Percentiles rank a stretch among this genome's conserved stretches.
phyloP scores from a whole-genome alignment of 805 yeast genomes.

The Candida dajiaensis region DNA sequence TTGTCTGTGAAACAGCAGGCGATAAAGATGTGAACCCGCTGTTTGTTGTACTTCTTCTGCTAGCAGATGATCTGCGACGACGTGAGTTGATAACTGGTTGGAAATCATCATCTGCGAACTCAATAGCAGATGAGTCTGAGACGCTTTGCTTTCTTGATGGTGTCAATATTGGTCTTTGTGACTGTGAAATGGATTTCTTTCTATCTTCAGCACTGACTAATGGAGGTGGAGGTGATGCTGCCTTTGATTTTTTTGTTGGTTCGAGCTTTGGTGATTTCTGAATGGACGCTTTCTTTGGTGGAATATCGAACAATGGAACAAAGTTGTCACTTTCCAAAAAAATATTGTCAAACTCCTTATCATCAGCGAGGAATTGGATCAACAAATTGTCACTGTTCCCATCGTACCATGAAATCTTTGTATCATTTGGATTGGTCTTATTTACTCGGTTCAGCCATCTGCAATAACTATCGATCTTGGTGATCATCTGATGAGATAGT shows the following conservation, averaged over 20 bases:
- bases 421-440: conserved; percentile 9
- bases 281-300: conserved; percentile 11
- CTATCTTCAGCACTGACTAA: conserved; percentile 2
- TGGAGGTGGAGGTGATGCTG: conserved; percentile 6
- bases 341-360: conserved; percentile 32
- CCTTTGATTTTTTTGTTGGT: conserved; percentile 8
- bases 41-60: conserved; percentile 11
- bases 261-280: conserved; percentile 13
- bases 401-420: conserved; percentile 26
- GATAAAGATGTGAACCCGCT: not conserved
- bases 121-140: conserved; percentile 23
- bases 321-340: conserved; percentile 34
- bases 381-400: conserved; percentile 25
- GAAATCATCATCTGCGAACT: conserved; percentile 26
- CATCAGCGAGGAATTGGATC: conserved; percentile 29
- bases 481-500: conserved; percentile 12
- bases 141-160: conserved; percentile 9
- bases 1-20: not conserved
- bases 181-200: conserved; percentile 4
- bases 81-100: conserved; percentile 27
- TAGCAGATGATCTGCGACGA: conserved; percentile 27
- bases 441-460: conserved; percentile 30
- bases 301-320: conserved; percentile 31
- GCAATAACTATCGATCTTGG: conserved; percentile 27
- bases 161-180: conserved; percentile 1